Base-by-base conservation (phyloP, 164 flowering plant genomes). In the Vitis rupestris region DNA sequence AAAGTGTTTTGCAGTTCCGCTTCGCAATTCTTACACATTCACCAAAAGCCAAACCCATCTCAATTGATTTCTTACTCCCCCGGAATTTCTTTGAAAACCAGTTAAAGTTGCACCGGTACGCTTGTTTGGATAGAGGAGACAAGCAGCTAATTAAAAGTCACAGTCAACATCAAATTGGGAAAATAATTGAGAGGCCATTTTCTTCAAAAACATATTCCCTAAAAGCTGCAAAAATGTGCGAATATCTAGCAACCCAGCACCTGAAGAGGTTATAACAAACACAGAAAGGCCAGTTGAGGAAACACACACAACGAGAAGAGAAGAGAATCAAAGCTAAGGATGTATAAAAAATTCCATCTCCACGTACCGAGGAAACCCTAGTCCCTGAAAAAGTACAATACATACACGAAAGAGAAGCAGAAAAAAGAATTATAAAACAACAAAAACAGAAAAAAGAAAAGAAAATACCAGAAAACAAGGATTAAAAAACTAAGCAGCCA, bases 281-380 rank as follows among this genome's bases (percentile, higher is more conserved):
- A 23, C 27, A 23, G 27, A 23, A 23, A 23, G 27, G 27, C 27
- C 27, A 23, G 2, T 23, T 23, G 27, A 23, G 27, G 27, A 23
- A 61, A 55, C 10, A 51, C 30, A 58, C 49, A 31, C 14, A 67
- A 53, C 65, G 13, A 55, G 64, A 17, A 64, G 44, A 37, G 44
- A 16, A 63, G 67, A 57, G 27, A 63, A 63, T 29, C 68, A 68
- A 58, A 51, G 50, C 52, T 15, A 71, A 3, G 14, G 50, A 60
- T 16, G 55, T 12, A 67, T 37, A 4, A 14, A 61, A 48, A 15
- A 44, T 10, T n/a, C 53, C 23, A 54, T n/a, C 16, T 30, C 48
- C 16, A 53, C 27, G 50, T 1, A 63, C 19, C 47, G 10, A 27
- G 15, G 48, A 56, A 47, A 64, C 63, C 49, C 63, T 60, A 60